Conservation (phyloP, 148 eudicot species). For the Rhododendron williamsianum region DNA sequence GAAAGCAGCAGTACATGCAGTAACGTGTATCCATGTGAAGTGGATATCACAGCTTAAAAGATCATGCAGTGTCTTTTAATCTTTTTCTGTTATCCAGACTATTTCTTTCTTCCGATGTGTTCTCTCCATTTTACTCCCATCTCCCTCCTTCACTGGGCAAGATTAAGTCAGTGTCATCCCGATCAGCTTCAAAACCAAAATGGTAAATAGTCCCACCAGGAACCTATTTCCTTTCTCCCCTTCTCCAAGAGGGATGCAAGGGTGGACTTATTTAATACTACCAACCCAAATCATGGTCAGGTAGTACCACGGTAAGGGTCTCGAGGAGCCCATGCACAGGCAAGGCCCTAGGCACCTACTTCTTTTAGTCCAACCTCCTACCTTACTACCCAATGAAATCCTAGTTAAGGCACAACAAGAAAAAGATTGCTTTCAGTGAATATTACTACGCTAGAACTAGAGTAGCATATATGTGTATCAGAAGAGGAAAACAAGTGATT, state of each 20-base stretch:
- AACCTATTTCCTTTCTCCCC: not conserved
- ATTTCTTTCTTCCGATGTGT: not conserved
- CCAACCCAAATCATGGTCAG: not conserved
- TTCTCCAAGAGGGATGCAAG: not conserved
- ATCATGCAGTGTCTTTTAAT: not conserved
- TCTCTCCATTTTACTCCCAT: not conserved
- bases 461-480: not conserved
- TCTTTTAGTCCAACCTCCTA: not conserved
- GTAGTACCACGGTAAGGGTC: not conserved
- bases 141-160: not conserved
- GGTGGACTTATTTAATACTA: not conserved
- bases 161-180: not conserved
- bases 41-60: not conserved
- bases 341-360: not conserved
- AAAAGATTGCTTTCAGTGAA: not conserved
- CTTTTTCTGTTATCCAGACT: not conserved
- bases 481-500: not conserved
- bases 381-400: not conserved
- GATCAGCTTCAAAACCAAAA: not conserved
- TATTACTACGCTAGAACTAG: not conserved
- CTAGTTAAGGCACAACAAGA: not conserved
- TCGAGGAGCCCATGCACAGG: not conserved
- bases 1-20: not conserved
- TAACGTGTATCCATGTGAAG: not conserved
- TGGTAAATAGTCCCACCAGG: not conserved